Evolutionary conservation across 1,284 basidiomycete genomes (phyloP).

Genomic region (Stereum hirsutum): DNA sequence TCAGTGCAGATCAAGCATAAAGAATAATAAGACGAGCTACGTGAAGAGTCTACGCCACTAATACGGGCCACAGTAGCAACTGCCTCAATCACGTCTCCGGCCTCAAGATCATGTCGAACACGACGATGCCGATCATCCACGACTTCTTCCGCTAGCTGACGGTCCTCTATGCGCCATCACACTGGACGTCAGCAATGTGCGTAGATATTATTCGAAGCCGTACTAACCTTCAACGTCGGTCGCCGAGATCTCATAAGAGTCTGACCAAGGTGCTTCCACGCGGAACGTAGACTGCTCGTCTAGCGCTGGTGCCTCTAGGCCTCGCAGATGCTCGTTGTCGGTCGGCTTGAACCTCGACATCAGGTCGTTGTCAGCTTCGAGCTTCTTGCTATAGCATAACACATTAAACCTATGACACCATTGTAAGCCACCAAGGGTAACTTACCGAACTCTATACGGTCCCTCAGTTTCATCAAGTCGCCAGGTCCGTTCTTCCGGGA

Average conservation of each 20-base stretch:
- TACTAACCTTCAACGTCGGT: conserved; percentile 51
- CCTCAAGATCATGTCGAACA: conserved; percentile 79
- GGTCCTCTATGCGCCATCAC: conserved; percentile 31
- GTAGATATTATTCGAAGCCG: background rate
- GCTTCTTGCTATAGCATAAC: conserved; percentile 48
- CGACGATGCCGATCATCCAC: conserved; percentile 71
- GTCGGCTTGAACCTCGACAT: conserved; percentile 42
- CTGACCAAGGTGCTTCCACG: conserved; percentile 70
- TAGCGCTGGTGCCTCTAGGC: conserved; percentile 50
- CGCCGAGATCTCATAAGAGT: conserved; percentile 65
- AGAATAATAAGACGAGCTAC: conserved; percentile 35
- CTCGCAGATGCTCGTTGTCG: conserved; percentile 34
- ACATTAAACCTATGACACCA: conserved; percentile 2
- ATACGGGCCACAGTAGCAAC: conserved; percentile 81
- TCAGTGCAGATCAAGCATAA: background rate
- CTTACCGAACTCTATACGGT: conserved; percentile 72
- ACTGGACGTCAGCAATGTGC: conserved; percentile 4
- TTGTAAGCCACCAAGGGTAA: background rate
- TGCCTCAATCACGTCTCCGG: conserved; percentile 89
- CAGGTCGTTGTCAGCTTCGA: conserved; percentile 53
- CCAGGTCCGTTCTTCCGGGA: conserved; percentile 50
- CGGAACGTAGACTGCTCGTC: conserved; percentile 51
- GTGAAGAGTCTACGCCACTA: conserved; percentile 81
- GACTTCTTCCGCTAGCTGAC: conserved; percentile 60
- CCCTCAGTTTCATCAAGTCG: conserved; percentile 84